phyloP scores from a whole-genome alignment of 2,329 filamentous ascomycete genomes.

The Trichoderma breve region DNA sequence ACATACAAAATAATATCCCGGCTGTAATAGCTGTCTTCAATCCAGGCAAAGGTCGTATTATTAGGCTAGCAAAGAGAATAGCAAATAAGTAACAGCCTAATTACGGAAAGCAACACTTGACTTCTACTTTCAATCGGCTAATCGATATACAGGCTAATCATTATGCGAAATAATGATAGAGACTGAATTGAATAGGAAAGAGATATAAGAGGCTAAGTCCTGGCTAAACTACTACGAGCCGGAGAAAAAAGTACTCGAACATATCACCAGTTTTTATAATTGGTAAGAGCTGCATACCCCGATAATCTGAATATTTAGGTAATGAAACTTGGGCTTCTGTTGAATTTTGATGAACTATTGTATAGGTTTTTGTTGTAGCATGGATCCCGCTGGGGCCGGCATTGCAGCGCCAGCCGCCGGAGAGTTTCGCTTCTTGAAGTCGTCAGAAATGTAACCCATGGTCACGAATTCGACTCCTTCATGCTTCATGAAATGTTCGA shows the following conservation, averaged over 20 bases:
- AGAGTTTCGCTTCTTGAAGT: not conserved
- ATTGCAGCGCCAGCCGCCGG: not conserved
- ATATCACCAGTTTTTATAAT: not conserved
- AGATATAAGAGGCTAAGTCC: not conserved
- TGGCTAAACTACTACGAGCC: not conserved
- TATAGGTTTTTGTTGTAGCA: not conserved
- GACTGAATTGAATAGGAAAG: not conserved
- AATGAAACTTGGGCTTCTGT: not conserved
- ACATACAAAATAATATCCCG: not conserved
- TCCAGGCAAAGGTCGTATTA: not conserved
- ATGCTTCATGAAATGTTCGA: not conserved
- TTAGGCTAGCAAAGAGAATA: not conserved
- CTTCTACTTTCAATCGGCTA: not conserved
- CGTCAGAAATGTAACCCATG: not conserved
- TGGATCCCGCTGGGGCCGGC: not conserved
- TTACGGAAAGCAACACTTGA: not conserved
- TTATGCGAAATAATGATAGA: not conserved
- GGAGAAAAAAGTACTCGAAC: not conserved
- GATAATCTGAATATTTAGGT: not conserved
- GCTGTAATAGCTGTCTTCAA: not conserved
- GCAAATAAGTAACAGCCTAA: not conserved
- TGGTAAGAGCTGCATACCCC: not conserved
- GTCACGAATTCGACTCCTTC: not conserved
- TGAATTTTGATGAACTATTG: not conserved
- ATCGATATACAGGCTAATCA: not conserved